Conservation (phyloP, 352 stramenopile species). For the Discostella stelligera region DNA sequence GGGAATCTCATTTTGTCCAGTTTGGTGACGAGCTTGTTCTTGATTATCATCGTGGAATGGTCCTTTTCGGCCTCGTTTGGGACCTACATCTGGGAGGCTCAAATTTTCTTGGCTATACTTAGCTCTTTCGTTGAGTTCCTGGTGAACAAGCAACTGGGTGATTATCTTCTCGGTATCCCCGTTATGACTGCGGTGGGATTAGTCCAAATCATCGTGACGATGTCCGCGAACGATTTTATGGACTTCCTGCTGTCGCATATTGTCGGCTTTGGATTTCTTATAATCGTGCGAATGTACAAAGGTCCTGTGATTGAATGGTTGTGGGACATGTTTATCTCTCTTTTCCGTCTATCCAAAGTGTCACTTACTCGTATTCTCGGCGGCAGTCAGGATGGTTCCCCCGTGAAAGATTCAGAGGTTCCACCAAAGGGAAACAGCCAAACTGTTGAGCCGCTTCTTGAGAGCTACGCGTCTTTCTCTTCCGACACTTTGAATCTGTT, state of each 20-base stretch:
- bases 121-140: conserved; percentile 86
- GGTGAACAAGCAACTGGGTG: conserved; percentile 89
- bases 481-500: conserved; percentile 91
- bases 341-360: neutral
- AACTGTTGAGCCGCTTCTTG: conserved; percentile 95
- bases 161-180: conserved; percentile 89
- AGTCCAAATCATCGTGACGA: conserved; percentile 90
- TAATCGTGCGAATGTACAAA: conserved; percentile 91
- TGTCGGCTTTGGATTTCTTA: conserved; percentile 92
- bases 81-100: conserved; percentile 94
- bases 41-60: conserved; percentile 93
- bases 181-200: conserved; percentile 88
- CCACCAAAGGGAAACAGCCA: conserved; percentile 51
- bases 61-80: conserved; percentile 94
- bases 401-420: conserved; percentile 23
- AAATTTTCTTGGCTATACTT: conserved; percentile 90
- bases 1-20: conserved; percentile 93
- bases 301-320: conserved; percentile 81
- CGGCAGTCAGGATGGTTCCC: conserved; percentile 11
- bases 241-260: conserved; percentile 95
- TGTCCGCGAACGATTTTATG: conserved; percentile 93
- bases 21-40: conserved; percentile 89
- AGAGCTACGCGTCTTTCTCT: conserved; percentile 89
- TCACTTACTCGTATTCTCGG: conserved; percentile 24
- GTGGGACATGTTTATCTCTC: conserved; percentile 14